These are phyloP conservation scores for Ustilago loliicola DNA, from an alignment of 1,284 basidiomycete species.

Conservation along the genomic window DNA sequence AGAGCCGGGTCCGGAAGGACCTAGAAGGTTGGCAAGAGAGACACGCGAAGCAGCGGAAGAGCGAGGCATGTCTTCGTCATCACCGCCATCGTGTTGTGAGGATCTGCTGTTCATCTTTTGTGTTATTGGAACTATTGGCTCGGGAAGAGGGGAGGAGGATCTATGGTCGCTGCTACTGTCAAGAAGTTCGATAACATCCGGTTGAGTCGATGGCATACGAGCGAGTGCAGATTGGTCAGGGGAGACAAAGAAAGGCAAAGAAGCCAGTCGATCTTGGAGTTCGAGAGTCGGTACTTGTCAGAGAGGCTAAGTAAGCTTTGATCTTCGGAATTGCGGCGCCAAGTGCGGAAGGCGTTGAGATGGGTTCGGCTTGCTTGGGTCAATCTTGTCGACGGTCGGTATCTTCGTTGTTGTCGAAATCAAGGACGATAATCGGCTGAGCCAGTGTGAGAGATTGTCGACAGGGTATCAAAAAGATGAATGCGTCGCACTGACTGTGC, in stretches of 20 bases:
- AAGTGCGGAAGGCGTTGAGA: background rate
- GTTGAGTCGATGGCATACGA: constrained; percentile 21
- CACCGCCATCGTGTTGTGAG: constrained; percentile 13
- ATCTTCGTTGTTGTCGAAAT: background rate
- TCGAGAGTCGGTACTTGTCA: background rate
- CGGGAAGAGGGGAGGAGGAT: constrained; percentile 40
- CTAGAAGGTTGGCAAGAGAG: constrained; percentile 48
- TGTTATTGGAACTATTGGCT: background rate
- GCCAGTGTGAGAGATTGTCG: background rate
- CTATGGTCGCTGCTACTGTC: constrained; percentile 31
- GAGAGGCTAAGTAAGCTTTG: background rate
- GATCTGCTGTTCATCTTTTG: constrained; percentile 33
- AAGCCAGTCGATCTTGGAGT: background rate
- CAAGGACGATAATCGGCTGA: background rate
- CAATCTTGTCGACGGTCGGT: background rate
- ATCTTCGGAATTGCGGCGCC: background rate
- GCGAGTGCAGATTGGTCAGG: background rate
- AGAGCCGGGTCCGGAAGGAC: constrained; percentile 44
- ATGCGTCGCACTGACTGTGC: background rate
- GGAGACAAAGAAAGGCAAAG: background rate
- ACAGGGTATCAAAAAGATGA: background rate
- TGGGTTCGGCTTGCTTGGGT: background rate
- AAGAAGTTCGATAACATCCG: constrained; percentile 37
- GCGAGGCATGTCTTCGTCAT: constrained; percentile 41
- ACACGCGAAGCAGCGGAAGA: constrained; percentile 47